These are phyloP conservation scores for Chlamydomonas incerta DNA, from an alignment of 139 green algal genomes.

Conservation along the genomic window DNA sequence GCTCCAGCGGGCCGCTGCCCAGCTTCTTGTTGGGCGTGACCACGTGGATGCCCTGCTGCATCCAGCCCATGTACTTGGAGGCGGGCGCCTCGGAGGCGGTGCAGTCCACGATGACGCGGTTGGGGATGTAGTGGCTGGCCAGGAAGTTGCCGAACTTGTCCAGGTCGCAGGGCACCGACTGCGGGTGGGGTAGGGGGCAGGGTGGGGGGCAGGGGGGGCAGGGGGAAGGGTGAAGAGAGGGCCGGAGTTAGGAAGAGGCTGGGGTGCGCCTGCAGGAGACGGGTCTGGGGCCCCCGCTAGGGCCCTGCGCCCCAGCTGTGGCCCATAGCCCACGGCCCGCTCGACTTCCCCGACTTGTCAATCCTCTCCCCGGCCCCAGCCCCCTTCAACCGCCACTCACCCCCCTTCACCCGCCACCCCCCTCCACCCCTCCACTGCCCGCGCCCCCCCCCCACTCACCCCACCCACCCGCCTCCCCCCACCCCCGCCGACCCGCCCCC, in stretches of 20 bases:
- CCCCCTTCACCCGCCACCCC: not conserved
- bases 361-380: not conserved
- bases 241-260: not conserved
- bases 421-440: not conserved
- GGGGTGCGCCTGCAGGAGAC: too few relatives aligned
- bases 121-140: conserved; percentile 85
- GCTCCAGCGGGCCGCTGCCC: conserved; percentile 82
- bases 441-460: too few relatives aligned
- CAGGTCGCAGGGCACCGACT: conserved; percentile 46
- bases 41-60: conserved; percentile 89
- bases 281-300: not conserved
- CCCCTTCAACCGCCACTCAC: not conserved
- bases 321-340: too few relatives aligned
- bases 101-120: conserved; percentile 95
- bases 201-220: not conserved
- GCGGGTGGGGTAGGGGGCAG: not conserved
- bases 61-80: conserved; percentile 87
- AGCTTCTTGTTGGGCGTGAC: conserved; percentile 99
- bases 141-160: conserved; percentile 79
- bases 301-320: not conserved
- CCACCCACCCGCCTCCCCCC: not conserved
- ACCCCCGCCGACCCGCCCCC: not conserved
- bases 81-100: conserved; percentile 85
- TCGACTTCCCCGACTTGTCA: too few relatives aligned
- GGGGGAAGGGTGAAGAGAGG: not conserved